These are phyloP conservation scores for Fusarium keratoplasticum DNA, from an alignment of 2,329 filamentous ascomycete genomes.

Conservation along the genomic window DNA sequence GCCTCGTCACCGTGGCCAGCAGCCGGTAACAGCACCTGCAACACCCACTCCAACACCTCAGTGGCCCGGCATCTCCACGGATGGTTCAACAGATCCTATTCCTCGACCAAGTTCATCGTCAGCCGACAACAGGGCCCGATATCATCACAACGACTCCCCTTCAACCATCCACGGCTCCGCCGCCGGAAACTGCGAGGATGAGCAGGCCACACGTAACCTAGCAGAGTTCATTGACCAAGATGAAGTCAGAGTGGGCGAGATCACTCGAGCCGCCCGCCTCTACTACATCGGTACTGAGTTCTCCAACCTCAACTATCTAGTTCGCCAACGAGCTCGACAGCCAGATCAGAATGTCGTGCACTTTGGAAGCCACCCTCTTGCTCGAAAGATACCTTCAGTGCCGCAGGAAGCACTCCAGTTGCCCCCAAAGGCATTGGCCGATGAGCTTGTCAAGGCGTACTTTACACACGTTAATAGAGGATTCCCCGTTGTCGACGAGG, in stretches of 20 bases:
- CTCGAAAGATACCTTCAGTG: constrained; percentile 54
- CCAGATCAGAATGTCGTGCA: constrained; percentile 47
- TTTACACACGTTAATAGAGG: constrained; percentile 63
- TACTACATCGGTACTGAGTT: constrained; percentile 67
- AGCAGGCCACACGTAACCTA: constrained; percentile 56
- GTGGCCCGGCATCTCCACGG: constrained; percentile 22
- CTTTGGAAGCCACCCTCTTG: constrained; percentile 48
- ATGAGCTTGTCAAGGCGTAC: constrained; percentile 63
- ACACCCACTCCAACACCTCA: constrained; percentile 29
- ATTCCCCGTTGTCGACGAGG: constrained; percentile 64
- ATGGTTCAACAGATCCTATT: not conserved
- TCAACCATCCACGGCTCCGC: constrained; percentile 24
- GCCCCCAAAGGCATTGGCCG: constrained; percentile 59
- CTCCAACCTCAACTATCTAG: constrained; percentile 66
- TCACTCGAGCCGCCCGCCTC: constrained; percentile 59
- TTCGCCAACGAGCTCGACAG: constrained; percentile 58
- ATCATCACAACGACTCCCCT: constrained; percentile 21
- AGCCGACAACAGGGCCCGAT: constrained; percentile 6
- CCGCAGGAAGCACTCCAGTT: constrained; percentile 61
- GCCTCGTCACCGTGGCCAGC: constrained; percentile 55
- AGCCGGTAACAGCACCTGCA: constrained; percentile 43
- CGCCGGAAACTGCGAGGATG: constrained; percentile 51
- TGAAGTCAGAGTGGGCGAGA: constrained; percentile 57
- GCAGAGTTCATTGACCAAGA: constrained; percentile 64
- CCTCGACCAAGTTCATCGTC: constrained; percentile 28